Conservation (phyloP, 805 yeast genomes). For the Blastobotrys peoriensis region DNA sequence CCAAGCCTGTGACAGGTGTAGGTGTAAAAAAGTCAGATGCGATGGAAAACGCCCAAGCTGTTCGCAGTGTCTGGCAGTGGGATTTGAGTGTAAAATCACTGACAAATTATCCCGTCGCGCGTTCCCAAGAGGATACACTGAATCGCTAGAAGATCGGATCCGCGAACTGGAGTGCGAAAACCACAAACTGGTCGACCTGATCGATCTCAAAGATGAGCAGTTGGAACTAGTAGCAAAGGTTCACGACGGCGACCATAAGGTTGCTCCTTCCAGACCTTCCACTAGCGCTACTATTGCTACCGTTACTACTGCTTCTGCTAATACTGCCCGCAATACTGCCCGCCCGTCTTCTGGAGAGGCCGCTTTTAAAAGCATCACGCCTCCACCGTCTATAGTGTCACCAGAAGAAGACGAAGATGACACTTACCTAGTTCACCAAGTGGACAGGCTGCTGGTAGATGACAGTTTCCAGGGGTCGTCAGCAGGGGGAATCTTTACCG, state of each 20-base stretch:
- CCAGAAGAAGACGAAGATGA: conserved; percentile 22
- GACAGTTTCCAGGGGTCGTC: conserved; percentile 31
- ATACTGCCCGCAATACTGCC: not conserved
- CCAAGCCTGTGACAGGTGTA: conserved; percentile 87
- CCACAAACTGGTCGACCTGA: conserved; percentile 54
- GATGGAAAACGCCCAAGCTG: conserved; percentile 68
- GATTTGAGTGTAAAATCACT: conserved; percentile 82
- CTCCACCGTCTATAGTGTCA: not conserved
- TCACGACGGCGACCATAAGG: conserved; percentile 13
- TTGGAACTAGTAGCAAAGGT: conserved; percentile 38
- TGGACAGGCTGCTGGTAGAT: conserved; percentile 23
- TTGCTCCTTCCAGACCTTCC: conserved; percentile 2
- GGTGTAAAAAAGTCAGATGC: conserved; percentile 64
- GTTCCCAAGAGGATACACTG: conserved; percentile 89
- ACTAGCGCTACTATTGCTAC: not conserved
- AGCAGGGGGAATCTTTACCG: conserved; percentile 29
- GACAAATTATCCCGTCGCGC: conserved; percentile 82
- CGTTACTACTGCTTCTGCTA: not conserved
- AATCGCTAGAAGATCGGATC: conserved; percentile 81
- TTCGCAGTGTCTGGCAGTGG: conserved; percentile 76
- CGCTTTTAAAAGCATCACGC: not conserved
- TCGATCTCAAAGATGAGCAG: conserved; percentile 61
- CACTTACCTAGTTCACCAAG: conserved; percentile 23
- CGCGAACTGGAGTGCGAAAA: conserved; percentile 80
- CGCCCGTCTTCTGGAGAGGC: not conserved